These are phyloP conservation scores for Cairneyella variabilis DNA, from an alignment of 495 filamentous ascomycete species.

Conservation along the genomic window DNA sequence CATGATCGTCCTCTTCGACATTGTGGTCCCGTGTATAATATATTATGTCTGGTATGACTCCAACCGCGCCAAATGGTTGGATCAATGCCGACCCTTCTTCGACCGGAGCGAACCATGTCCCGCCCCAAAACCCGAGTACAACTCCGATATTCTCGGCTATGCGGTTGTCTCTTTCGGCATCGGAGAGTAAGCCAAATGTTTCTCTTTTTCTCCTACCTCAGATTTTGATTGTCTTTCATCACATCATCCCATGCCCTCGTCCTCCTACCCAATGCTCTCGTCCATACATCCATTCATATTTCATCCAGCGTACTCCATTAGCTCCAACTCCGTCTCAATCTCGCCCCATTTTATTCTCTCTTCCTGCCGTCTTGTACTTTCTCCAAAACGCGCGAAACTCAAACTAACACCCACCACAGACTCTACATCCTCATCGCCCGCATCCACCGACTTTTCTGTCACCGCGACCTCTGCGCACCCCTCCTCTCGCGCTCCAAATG, in stretches of 20 bases:
- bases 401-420: too few relatives aligned
- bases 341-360: too few relatives aligned
- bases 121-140: slow-evolving; percentile 3
- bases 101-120: slow-evolving; percentile 1
- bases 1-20: slow-evolving; percentile 17
- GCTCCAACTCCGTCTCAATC: too few relatives aligned
- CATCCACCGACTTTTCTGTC: slow-evolving; percentile 4
- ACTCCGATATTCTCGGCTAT: slow-evolving; percentile 11
- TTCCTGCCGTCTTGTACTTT: too few relatives aligned
- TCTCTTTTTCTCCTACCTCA: too few relatives aligned
- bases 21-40: slow-evolving; percentile 18
- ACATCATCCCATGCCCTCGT: too few relatives aligned
- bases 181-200: too few relatives aligned
- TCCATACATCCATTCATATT: too few relatives aligned
- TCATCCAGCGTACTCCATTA: too few relatives aligned
- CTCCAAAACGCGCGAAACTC: too few relatives aligned
- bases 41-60: slow-evolving; percentile 17
- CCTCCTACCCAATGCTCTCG: too few relatives aligned
- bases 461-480: slow-evolving; percentile 10
- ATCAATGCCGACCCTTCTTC: background rate
- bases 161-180: slow-evolving; percentile 14
- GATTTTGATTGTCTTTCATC: too few relatives aligned
- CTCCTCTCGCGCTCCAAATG: slow-evolving; percentile 7
- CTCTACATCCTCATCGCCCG: slow-evolving; percentile 15
- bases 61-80: slow-evolving; percentile 6